A percentile compares a stretch with the other conserved stretches of the same genome.
These are phyloP conservation scores for Kazachstania kunashirensis DNA, from an alignment of 805 yeast genomes.

Conservation along the genomic window DNA sequence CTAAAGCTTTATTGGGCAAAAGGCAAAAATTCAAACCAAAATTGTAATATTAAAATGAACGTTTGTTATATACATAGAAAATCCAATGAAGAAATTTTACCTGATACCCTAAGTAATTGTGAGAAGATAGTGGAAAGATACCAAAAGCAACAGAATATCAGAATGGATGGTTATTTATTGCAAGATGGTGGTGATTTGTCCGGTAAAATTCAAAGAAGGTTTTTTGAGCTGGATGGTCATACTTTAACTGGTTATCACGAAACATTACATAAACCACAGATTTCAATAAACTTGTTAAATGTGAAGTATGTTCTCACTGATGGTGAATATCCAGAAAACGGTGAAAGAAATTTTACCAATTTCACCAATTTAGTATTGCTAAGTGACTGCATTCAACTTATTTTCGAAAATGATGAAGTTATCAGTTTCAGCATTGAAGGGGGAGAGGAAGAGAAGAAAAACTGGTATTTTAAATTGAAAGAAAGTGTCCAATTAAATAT, in stretches of 20 bases:
- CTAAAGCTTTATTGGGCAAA: slow-evolving; percentile 65
- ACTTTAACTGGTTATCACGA: slow-evolving; percentile 71
- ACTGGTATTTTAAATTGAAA: slow-evolving; percentile 57
- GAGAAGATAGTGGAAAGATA: slow-evolving; percentile 34
- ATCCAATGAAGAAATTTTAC: slow-evolving; percentile 52
- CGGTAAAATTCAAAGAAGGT: slow-evolving; percentile 46
- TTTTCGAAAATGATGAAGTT: slow-evolving; percentile 69
- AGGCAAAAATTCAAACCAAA: slow-evolving; percentile 39
- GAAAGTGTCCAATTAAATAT: slow-evolving; percentile 45
- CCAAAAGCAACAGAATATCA: slow-evolving; percentile 27
- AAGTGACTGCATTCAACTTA: slow-evolving; percentile 65
- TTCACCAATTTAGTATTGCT: slow-evolving; percentile 38
- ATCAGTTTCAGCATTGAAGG: slow-evolving; percentile 73
- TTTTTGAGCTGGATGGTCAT: slow-evolving; percentile 58
- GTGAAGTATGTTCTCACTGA: slow-evolving; percentile 37
- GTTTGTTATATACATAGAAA: slow-evolving; percentile 62
- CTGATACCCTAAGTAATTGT: slow-evolving; percentile 52
- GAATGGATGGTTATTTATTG: slow-evolving; percentile 58
- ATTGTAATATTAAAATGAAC: slow-evolving; percentile 56
- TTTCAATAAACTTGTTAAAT: slow-evolving; percentile 65
- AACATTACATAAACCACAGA: slow-evolving; percentile 52
- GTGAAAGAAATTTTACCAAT: slow-evolving; percentile 57
- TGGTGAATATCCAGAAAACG: slow-evolving; percentile 17
- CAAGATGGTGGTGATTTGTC: slow-evolving; percentile 88
- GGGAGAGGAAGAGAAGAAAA: slow-evolving; percentile 44